Evolutionary conservation across 164 flowering plant species (phyloP).

Genomic region (Dillenia turbinata): DNA sequence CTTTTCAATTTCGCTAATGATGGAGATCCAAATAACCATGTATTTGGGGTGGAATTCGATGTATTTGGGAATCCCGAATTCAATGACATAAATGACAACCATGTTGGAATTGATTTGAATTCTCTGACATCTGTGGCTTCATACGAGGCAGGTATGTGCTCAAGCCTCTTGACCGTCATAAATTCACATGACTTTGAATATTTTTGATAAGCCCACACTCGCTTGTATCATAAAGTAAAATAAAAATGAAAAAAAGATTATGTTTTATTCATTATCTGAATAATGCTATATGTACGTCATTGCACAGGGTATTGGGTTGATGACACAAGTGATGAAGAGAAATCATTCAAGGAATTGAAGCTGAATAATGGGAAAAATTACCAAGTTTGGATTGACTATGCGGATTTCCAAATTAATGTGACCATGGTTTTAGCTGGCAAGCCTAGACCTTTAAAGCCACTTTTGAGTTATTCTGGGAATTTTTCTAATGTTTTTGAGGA

Average conservation of each 20-base stretch:
- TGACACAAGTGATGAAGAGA: constrained; percentile 4
- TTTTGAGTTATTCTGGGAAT: constrained; percentile 32
- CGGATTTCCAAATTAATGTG: constrained; percentile 33
- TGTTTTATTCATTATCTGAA: too few relatives aligned
- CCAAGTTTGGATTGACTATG: constrained; percentile 67
- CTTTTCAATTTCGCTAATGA: constrained; percentile 36
- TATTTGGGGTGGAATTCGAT: constrained; percentile 64
- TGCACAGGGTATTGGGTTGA: constrained; percentile 38
- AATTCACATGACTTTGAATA: too few relatives aligned
- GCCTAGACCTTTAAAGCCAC: constrained; percentile 30
- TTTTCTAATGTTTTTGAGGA: constrained; percentile 48
- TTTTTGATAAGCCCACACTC: too few relatives aligned
- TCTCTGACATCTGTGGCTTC: constrained; percentile 38
- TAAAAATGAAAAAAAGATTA: too few relatives aligned
- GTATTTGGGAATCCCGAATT: constrained; percentile 50
- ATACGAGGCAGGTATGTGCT: constrained; percentile 14
- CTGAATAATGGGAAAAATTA: constrained; percentile 58
- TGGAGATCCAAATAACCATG: constrained; percentile 33
- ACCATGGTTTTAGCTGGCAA: constrained; percentile 51
- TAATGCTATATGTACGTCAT: too few relatives aligned
- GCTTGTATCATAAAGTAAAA: too few relatives aligned
- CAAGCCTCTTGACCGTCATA: too few relatives aligned
- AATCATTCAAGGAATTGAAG: constrained; percentile 25
- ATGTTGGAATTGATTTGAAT: constrained; percentile 55
- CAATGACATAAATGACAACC: constrained; percentile 43